Percentiles rank a stretch among this genome's conserved stretches.
Evolutionary conservation across 345 rosid genomes (phyloP).

Genomic region (Moricandia arvensis): DNA sequence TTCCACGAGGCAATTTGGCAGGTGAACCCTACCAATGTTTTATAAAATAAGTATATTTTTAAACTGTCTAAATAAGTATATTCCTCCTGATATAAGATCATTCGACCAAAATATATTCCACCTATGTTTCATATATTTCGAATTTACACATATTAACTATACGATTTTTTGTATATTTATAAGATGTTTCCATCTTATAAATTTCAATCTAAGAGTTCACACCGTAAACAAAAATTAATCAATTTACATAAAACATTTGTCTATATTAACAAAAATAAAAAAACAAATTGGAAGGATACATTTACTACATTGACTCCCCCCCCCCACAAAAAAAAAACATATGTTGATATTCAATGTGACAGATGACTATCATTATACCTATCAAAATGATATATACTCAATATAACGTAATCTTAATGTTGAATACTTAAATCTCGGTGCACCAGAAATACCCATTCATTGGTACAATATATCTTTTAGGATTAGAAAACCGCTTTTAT

Average conservation of each 20-base stretch:
- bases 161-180: not conserved
- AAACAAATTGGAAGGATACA: not conserved
- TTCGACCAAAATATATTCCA: not conserved
- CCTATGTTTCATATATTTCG: not conserved
- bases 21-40: constrained; percentile 30
- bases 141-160: not conserved
- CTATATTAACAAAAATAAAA: not conserved
- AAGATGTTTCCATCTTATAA: not conserved
- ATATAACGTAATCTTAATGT: not conserved
- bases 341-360: not conserved
- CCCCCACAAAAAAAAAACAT: not conserved
- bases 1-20: constrained; percentile 39
- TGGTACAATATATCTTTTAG: too few relatives aligned
- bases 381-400: not conserved
- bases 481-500: too few relatives aligned
- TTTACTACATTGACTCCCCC: not conserved
- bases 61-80: not conserved
- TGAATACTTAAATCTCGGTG: too few relatives aligned
- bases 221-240: not conserved
- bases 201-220: not conserved
- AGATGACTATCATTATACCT: not conserved
- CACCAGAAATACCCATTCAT: too few relatives aligned
- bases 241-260: not conserved
- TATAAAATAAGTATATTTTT: not conserved
- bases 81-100: not conserved